Conservation (phyloP, 108 stramenopile species). For the Chaetoceros muelleri region DNA sequence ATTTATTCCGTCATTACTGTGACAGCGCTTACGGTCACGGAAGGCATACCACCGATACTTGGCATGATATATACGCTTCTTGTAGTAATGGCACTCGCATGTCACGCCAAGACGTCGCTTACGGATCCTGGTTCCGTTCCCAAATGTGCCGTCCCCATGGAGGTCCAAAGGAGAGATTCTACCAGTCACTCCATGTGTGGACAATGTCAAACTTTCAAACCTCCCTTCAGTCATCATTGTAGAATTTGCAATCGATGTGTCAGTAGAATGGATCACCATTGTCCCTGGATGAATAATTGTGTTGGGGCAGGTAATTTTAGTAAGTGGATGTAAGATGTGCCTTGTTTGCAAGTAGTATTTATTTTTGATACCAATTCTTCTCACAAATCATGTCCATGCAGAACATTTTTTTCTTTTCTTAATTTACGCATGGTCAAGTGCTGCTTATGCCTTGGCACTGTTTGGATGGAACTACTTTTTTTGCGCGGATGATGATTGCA, state of each 20-base stretch:
- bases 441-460: slow-evolving; percentile 66
- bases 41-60: slow-evolving; percentile 44
- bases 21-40: slow-evolving; percentile 57
- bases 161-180: slow-evolving; percentile 45
- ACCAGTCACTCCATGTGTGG: slow-evolving; percentile 70
- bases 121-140: slow-evolving; percentile 95
- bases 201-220: slow-evolving; percentile 97
- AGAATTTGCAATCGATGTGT: slow-evolving; percentile 96
- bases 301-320: slow-evolving; percentile 58
- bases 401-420: slow-evolving; percentile 96
- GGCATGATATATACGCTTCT: slow-evolving; percentile 57
- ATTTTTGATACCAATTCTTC: not conserved
- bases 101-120: slow-evolving; percentile 88
- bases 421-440: slow-evolving; percentile 83
- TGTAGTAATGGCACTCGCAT: slow-evolving; percentile 66
- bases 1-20: slow-evolving; percentile 68
- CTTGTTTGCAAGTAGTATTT: not conserved
- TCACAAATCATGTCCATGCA: not conserved
- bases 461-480: slow-evolving; percentile 85
- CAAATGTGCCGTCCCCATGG: slow-evolving; percentile 65
- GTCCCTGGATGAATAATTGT: slow-evolving; percentile 99
- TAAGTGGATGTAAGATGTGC: not conserved
- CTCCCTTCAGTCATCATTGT: slow-evolving; percentile 94
- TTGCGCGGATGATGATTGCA: slow-evolving; percentile 70
- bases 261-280: slow-evolving; percentile 93